A percentile compares a stretch with the other conserved stretches of the same genome.
phyloP scores from a whole-genome alignment of 2,329 filamentous ascomycete species.

The Sclerotinia sclerotiorum region DNA sequence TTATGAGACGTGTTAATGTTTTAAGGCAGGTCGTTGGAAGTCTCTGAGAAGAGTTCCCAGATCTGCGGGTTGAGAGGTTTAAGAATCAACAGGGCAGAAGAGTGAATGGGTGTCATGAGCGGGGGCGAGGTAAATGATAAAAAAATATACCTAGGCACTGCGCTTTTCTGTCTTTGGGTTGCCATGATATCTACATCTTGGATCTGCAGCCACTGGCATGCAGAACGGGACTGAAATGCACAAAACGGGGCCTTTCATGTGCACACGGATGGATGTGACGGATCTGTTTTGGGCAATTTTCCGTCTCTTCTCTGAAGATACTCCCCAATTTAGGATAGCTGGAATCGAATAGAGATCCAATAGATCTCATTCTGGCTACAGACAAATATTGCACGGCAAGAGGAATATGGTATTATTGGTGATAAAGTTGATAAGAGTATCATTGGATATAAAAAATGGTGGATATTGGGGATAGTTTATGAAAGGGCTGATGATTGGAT shows the following conservation, averaged over 20 bases:
- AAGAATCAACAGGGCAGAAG: constrained; percentile 22
- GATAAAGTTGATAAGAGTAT: not conserved
- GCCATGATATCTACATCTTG: constrained; percentile 9
- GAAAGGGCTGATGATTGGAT: not conserved
- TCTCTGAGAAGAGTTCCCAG: constrained; percentile 1
- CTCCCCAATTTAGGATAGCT: not conserved
- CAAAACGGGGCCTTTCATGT: not conserved
- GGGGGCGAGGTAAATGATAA: constrained; percentile 1
- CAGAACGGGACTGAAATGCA: constrained; percentile 7
- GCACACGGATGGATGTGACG: not conserved
- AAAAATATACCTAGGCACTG: not conserved
- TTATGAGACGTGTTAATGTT: constrained; percentile 19
- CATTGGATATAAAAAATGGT: not conserved
- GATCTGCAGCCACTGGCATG: constrained; percentile 8
- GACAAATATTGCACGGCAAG: not conserved
- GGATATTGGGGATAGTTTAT: not conserved
- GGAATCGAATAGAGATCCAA: constrained; percentile 3
- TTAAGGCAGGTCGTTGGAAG: constrained; percentile 18
- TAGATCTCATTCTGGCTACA: constrained; percentile 6
- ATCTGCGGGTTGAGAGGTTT: constrained; percentile 22
- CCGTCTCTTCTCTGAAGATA: not conserved
- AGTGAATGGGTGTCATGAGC: constrained; percentile 17
- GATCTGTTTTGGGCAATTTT: not conserved
- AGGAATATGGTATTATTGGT: not conserved
- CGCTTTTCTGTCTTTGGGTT: constrained; percentile 7